Evolutionary conservation across 2,329 filamentous ascomycete species (phyloP).

Genomic region (Tricladium varicosporioides): DNA sequence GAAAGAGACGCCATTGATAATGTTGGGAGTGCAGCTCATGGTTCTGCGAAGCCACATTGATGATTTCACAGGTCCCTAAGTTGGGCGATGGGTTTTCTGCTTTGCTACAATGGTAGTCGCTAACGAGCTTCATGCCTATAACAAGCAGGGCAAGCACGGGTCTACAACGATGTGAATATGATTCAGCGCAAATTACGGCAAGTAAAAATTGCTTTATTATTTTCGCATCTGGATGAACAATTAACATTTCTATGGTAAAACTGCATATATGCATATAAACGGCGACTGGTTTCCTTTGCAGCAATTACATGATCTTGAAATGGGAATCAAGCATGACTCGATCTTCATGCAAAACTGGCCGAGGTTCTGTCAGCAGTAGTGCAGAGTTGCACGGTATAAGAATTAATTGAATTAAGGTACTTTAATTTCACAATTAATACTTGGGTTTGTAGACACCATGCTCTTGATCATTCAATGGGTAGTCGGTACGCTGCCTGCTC

Average conservation of each 20-base stretch:
- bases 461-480: too few relatives aligned
- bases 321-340: not conserved
- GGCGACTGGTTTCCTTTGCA: not conserved
- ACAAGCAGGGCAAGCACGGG: slow-evolving; percentile 1
- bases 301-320: not conserved
- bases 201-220: not conserved
- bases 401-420: not conserved
- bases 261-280: not conserved
- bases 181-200: not conserved
- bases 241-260: not conserved
- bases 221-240: not conserved
- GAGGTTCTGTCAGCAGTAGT: not conserved
- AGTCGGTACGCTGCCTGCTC: too few relatives aligned
- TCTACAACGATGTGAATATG: not conserved
- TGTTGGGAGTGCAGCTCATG: slow-evolving; percentile 32
- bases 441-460: too few relatives aligned
- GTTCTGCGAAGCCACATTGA: slow-evolving; percentile 24
- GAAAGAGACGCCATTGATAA: slow-evolving; percentile 47
- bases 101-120: not conserved
- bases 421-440: too few relatives aligned
- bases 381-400: not conserved
- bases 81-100: not conserved
- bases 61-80: slow-evolving; percentile 11
- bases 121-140: not conserved
- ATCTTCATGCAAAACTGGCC: not conserved